A percentile compares a stretch with the other conserved stretches of the same genome.
Evolutionary conservation across 768 basidiomycete genomes (phyloP).

Genomic region (Pulveroboletus ravenelii): DNA sequence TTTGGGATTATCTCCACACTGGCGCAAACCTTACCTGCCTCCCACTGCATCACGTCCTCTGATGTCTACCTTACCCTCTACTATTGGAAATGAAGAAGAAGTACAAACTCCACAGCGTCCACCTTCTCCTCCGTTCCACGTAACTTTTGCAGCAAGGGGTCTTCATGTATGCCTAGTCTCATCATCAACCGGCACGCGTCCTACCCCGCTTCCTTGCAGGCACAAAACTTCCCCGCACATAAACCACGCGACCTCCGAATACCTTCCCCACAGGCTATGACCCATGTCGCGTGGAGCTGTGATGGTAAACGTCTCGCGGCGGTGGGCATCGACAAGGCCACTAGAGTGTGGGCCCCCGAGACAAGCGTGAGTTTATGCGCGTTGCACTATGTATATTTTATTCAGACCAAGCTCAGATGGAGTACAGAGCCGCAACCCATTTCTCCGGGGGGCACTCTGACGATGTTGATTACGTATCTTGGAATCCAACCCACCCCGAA

Average conservation of each 20-base stretch:
- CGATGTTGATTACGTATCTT: constrained; percentile 77
- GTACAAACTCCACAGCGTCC: constrained; percentile 52
- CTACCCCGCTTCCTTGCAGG: constrained; percentile 37
- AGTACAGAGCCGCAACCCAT: constrained; percentile 57
- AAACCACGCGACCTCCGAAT: constrained; percentile 72
- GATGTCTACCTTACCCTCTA: constrained; percentile 24
- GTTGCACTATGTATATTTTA: not conserved
- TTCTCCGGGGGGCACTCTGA: constrained; percentile 72
- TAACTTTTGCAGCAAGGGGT: constrained; percentile 63
- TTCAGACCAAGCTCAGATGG: constrained; percentile 47
- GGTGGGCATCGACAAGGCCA: constrained; percentile 78
- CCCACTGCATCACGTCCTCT: not conserved
- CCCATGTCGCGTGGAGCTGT: constrained; percentile 79
- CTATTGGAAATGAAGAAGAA: constrained; percentile 49
- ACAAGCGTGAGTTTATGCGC: constrained; percentile 54
- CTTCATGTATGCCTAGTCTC: constrained; percentile 54
- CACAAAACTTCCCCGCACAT: constrained; percentile 75
- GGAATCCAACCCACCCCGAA: constrained; percentile 84
- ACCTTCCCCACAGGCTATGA: constrained; percentile 59
- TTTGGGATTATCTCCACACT: too few relatives aligned
- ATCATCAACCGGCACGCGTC: constrained; percentile 5
- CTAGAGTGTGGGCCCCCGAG: constrained; percentile 74
- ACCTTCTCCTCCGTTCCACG: constrained; percentile 69
- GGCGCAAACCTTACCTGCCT: not conserved
- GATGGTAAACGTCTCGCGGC: constrained; percentile 78